A percentile compares a stretch with the other conserved stretches of the same genome.
Evolutionary conservation across 2,329 filamentous ascomycete genomes (phyloP).

Genomic region (Phialophora macrospora): DNA sequence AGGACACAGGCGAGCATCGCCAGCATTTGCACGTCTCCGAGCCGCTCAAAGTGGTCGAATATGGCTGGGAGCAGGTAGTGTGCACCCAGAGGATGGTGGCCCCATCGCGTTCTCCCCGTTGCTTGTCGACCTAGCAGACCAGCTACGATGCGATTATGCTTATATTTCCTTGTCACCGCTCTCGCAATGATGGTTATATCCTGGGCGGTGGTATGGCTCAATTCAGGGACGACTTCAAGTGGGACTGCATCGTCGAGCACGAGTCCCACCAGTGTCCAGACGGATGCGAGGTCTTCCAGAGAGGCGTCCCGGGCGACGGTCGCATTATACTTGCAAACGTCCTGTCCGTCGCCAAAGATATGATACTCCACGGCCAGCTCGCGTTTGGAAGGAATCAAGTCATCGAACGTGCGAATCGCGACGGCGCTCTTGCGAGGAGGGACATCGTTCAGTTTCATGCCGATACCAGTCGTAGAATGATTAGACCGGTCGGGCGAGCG

Average conservation of each 20-base stretch:
- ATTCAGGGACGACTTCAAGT: slow-evolving; percentile 53
- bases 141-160: slow-evolving; percentile 45
- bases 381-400: slow-evolving; percentile 76
- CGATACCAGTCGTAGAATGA: slow-evolving; percentile 61
- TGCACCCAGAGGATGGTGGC: slow-evolving; percentile 60
- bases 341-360: slow-evolving; percentile 80
- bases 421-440: slow-evolving; percentile 68
- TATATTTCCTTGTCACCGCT: slow-evolving; percentile 57
- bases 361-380: slow-evolving; percentile 78
- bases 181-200: slow-evolving; percentile 72
- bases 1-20: slow-evolving; percentile 69
- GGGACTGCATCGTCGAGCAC: slow-evolving; percentile 78
- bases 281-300: slow-evolving; percentile 71
- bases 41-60: slow-evolving; percentile 63
- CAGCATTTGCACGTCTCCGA: slow-evolving; percentile 68
- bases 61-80: slow-evolving; percentile 62
- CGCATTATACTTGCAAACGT: slow-evolving; percentile 84
- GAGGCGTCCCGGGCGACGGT: slow-evolving; percentile 73
- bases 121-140: slow-evolving; percentile 22
- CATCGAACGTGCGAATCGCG: slow-evolving; percentile 68
- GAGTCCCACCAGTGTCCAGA: slow-evolving; percentile 82
- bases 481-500: slow-evolving; percentile 55
- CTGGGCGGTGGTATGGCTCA: slow-evolving; percentile 62
- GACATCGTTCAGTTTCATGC: slow-evolving; percentile 49
- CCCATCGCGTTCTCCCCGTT: slow-evolving; percentile 57